Evolutionary conservation across 306 rosid genomes (phyloP).

Genomic region (Acmispon strigosus): DNA sequence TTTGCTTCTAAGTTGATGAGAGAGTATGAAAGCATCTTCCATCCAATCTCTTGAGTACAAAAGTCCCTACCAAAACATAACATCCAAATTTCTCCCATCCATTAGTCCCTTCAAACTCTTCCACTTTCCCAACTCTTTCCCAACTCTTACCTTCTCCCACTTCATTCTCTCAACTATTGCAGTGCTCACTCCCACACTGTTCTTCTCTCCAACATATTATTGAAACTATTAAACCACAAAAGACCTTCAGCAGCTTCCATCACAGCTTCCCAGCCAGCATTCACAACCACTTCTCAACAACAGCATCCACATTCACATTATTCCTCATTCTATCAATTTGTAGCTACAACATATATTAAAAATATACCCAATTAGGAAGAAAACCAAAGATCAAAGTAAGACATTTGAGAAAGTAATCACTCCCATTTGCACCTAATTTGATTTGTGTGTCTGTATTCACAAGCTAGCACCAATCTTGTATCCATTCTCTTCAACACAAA

Average conservation of each 20-base stretch:
- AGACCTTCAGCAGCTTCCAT: conserved; percentile 20
- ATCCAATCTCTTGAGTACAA: conserved; percentile 39
- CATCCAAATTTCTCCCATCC: conserved; percentile 33
- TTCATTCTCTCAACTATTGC: conserved; percentile 55
- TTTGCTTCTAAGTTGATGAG: conserved; percentile 33
- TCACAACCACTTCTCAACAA: conserved; percentile 38
- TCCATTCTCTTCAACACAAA: conserved; percentile 42
- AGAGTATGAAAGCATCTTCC: conserved; percentile 42
- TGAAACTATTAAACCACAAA: conserved; percentile 40
- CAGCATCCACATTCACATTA: conserved; percentile 40
- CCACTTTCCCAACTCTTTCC: conserved; percentile 32
- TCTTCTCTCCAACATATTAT: conserved; percentile 33
- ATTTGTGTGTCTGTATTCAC: conserved; percentile 47
- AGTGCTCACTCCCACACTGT: conserved; percentile 43
- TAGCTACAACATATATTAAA: too few relatives aligned
- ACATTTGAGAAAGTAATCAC: background rate
- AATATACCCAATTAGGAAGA: background rate
- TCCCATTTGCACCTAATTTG: conserved; percentile 48
- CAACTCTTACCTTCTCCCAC: conserved; percentile 42
- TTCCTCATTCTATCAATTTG: background rate
- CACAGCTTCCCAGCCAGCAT: conserved; percentile 31
- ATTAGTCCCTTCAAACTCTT: background rate
- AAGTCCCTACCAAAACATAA: conserved; percentile 40
- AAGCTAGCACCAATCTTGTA: conserved; percentile 34
- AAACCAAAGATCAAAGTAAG: background rate